Base-by-base conservation (phyloP, 208 protist species). In the Vickermania spadyakhi region DNA sequence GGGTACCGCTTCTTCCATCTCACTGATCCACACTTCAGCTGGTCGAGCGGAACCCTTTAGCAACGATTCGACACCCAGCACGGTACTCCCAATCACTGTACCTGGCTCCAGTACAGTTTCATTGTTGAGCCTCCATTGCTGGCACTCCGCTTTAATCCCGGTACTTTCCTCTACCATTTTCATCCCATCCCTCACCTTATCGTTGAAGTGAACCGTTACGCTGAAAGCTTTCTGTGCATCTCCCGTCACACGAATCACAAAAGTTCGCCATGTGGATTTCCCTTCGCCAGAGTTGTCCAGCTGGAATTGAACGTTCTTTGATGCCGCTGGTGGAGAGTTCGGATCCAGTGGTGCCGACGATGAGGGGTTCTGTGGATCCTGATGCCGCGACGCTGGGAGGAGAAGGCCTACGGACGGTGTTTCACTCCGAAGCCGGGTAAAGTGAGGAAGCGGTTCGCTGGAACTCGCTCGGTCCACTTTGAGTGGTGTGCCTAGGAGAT, bases 131-230 rank as follows among this genome's bases (percentile, higher is more conserved):
- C 73, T 60, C 85, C 84, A 92, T 72, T 91, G 75, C 75, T 95
- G 88, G 26, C 81, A 77, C 0, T 64, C 58, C 1, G 74, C 84
- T 27, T 64, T 65, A 31, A 95, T 89, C n/a, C 75, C 77, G 3
- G 75, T 78, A 64, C 72, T 88, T 28, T 56, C 77, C 57, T 95
- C 82, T 28, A 95, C 74, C 83, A 92, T 92, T 22, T 65, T 41
- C 85, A 87, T 91, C 3, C 87, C 84, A 41, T 91, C 83, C 7
- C 62, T 55, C 22, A 95, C 64, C 13, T 58, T 73, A 68, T 95
- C 88, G 28, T 73, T 72, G 23, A 88, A 73, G 64, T 92, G 82
- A 18, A 84, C 84, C 23, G 88, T 95, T 2, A 95, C 88, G 55
- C 78, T 88, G 62, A 91, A 95, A 13, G 68, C 75, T 66, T 88